Evolutionary conservation across 148 eudicot genomes (phyloP).

Genomic region (Fallopia convolvulus): DNA sequence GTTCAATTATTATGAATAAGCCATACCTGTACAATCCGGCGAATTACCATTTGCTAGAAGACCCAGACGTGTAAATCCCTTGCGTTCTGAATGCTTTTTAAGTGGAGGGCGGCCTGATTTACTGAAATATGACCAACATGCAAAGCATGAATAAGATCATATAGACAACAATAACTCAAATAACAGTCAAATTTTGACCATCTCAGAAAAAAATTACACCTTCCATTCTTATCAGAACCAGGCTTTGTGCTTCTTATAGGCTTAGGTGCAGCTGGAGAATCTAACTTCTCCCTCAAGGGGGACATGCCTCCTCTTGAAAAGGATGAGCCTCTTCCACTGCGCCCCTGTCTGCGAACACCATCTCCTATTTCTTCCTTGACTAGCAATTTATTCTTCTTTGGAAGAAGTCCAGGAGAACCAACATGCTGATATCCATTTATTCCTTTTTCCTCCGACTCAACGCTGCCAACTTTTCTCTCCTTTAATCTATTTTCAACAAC

Average conservation of each 20-base stretch:
- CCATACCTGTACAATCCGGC: constrained; percentile 62
- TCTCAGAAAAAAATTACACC: constrained; percentile 29
- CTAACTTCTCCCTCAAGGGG: constrained; percentile 57
- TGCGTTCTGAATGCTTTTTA: constrained; percentile 72
- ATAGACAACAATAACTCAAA: not conserved
- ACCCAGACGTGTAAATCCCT: constrained; percentile 70
- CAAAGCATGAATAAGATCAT: constrained; percentile 8
- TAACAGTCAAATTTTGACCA: not conserved
- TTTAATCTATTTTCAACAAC: constrained; percentile 48
- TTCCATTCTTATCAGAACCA: constrained; percentile 78
- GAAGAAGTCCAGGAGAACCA: constrained; percentile 35
- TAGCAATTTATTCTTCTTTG: constrained; percentile 57
- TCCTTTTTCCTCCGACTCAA: constrained; percentile 46
- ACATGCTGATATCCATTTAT: constrained; percentile 36
- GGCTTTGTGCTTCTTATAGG: constrained; percentile 54
- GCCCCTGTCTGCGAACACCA: constrained; percentile 70
- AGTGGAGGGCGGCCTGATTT: constrained; percentile 77
- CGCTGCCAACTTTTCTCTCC: constrained; percentile 39
- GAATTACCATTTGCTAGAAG: constrained; percentile 44
- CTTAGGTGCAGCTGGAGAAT: constrained; percentile 40
- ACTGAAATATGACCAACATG: constrained; percentile 35
- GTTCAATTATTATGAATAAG: not conserved
- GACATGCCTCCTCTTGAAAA: constrained; percentile 51
- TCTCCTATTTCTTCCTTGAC: constrained; percentile 55
- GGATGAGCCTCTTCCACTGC: constrained; percentile 68